phyloP scores from a whole-genome alignment of 805 yeast species.

The Cyberlindnera maclurae region DNA sequence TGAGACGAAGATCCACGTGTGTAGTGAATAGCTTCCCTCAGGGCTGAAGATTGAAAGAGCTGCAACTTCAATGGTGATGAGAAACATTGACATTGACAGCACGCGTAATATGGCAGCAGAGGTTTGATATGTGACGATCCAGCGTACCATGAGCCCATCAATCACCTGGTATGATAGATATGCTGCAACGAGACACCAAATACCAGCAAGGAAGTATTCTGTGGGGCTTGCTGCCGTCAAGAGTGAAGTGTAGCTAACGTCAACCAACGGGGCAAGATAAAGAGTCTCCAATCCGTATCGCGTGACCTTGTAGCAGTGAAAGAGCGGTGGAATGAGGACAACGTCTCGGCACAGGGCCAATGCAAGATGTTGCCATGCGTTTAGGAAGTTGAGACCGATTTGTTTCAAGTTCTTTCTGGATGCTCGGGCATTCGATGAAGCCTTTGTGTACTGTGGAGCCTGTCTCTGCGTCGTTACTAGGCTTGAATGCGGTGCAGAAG shows the following conservation, averaged over 20 bases:
- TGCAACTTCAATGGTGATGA: slow-evolving; percentile 63
- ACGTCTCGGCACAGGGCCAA: slow-evolving; percentile 75
- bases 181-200: slow-evolving; percentile 92
- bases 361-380: slow-evolving; percentile 68
- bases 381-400: slow-evolving; percentile 62
- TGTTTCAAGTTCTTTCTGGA: slow-evolving; percentile 34
- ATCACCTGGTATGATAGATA: slow-evolving; percentile 76
- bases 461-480: background rate
- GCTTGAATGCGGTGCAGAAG: background rate
- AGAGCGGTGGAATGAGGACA: slow-evolving; percentile 60
- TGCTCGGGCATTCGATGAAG: background rate
- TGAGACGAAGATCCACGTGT: slow-evolving; percentile 88
- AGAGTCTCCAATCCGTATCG: slow-evolving; percentile 14
- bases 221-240: slow-evolving; percentile 60
- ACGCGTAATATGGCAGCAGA: slow-evolving; percentile 85
- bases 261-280: background rate
- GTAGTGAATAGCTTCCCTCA: slow-evolving; percentile 65
- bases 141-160: slow-evolving; percentile 85
- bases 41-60: slow-evolving; percentile 63
- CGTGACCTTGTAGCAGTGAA: slow-evolving; percentile 43
- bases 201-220: slow-evolving; percentile 72
- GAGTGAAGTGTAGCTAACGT: slow-evolving; percentile 5
- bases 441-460: background rate
- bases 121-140: slow-evolving; percentile 88
- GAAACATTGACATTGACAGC: slow-evolving; percentile 70